Base-by-base conservation (phyloP, 441 rosid genomes). In the Macaranga tanarius region DNA sequence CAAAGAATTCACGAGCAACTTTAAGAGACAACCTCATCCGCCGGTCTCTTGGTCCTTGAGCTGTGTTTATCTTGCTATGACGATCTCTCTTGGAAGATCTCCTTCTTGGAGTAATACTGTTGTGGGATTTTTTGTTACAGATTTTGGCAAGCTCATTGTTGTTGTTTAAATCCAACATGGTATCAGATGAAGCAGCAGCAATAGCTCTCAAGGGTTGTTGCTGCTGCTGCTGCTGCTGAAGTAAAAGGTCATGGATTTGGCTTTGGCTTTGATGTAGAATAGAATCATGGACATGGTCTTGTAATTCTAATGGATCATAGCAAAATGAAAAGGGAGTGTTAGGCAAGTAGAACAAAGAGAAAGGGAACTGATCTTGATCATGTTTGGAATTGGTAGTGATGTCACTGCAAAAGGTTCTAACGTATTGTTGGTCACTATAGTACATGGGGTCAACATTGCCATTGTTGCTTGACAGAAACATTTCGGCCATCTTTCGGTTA, bases 11-110 rank as follows among this genome's bases (percentile, higher is more conserved):
- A 12, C 80, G 81, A 22, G 99, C 97, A 19, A 92, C 95, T 50
- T 90, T 88, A 23, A 92, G 82, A 10, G 99, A 94, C 74, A 94
- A 78, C 77, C 99, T 88, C 97, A 94, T 90, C 67, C 99, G 82
- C 75, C 99, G 79, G 50, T 92, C 97, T 79, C 99, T 78, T 10
- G 85, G 91, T 20, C 99, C 99, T 45, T 86, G 90, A 3, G 97
- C 97, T 0, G 99, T 94, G 75, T 81, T 67, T 70, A 94, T 94
- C 87, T 94, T 95, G 86, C 97, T 95, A 74, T 92, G 97, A 66
- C 95, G 84, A 75, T 92, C 99, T 63, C 80, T 83, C 82, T 88
- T 90, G 22, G 84, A 77, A 56, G 81, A 60, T 79, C 88, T 83
- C 79, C 80, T 90, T 65, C 69, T 79, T 38, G 79, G 54, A 17